Base-by-base conservation (phyloP, 2,329 filamentous ascomycete genomes). In the Chaetomium sp. region DNA sequence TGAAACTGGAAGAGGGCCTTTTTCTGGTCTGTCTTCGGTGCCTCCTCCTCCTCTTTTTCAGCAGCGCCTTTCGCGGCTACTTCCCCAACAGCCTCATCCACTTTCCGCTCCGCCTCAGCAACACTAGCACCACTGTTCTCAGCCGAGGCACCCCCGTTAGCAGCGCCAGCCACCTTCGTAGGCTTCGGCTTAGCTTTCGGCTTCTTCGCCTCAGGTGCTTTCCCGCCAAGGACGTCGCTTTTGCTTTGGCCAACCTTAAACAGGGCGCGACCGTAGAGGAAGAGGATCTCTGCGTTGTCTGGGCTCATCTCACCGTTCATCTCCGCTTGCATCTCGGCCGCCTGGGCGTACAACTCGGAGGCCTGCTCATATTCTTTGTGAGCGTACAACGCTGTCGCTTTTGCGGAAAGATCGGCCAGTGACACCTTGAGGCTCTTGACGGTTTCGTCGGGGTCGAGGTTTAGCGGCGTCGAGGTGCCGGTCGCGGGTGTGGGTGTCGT, bases 191-290 rank as follows among this genome's bases (percentile, higher is more conserved):
- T 68, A 46, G 74, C 67, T 52, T 71, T 27, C 19, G 19, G 79
- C 56, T 76, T 73, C 58, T 74, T 71, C 67, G 77, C 73, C 67
- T 79, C 74, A 68, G 81, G 70, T 19, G 91, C 87, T 66, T 87
- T 88, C 37, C 88, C 89, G 55, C 94, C 94, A 38, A 99, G 79
- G 32, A 99, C 91, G 68, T 97, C 91, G 68, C 91, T 96, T 72
- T 95, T 96, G 70, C 84, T 86, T 70, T 97, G 88, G 35, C 91
- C 94, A 58, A 97, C 88, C 70, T 91, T 91, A 79, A 95, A 97
- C 19, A 99, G 76, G 55, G 90, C 90, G 68, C 92, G 89, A 11
- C 94, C 94, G 72, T 99, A 99, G 61, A 91, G 82, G 71, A 95
- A 99, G 19, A 97, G 82, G 47, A 99, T 82, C 69, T 97, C 92